Evolutionary conservation across 2,329 filamentous ascomycete genomes (phyloP).

Genomic region (Phaeosphaeria sp.): DNA sequence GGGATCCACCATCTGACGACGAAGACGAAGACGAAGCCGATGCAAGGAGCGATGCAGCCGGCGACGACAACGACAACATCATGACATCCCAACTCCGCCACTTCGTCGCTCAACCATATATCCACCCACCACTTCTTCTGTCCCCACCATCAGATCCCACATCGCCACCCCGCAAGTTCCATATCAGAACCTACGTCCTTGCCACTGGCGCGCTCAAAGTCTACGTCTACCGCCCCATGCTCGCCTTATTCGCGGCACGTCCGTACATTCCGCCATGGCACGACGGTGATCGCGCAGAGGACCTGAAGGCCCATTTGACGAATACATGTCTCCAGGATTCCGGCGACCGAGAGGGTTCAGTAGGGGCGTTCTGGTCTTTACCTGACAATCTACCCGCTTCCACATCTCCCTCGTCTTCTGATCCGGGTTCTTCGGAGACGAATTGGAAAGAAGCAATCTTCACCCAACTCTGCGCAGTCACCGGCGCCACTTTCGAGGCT

Average conservation of each 20-base stretch:
- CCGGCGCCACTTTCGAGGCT: conserved; percentile 82
- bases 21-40: conserved; percentile 48
- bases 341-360: conserved; percentile 65
- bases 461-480: conserved; percentile 73
- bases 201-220: conserved; percentile 79
- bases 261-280: conserved; percentile 71
- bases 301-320: conserved; percentile 80
- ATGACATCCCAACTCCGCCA: conserved; percentile 91
- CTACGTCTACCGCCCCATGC: conserved; percentile 88
- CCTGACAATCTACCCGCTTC: conserved; percentile 44
- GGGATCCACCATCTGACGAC: conserved; percentile 67
- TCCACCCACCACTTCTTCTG: conserved; percentile 83
- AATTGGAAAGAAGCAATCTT: conserved; percentile 69
- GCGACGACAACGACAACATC: conserved; percentile 61
- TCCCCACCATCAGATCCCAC: conserved; percentile 40
- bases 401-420: background rate
- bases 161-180: conserved; percentile 76
- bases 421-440: no score
- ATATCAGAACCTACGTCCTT: conserved; percentile 90
- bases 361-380: conserved; percentile 77
- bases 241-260: conserved; percentile 85
- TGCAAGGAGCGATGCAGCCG: conserved; percentile 39
- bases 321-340: conserved; percentile 88
- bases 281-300: conserved; percentile 37
- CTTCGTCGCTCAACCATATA: conserved; percentile 95